Percentiles rank a stretch among this genome's conserved stretches.
These are phyloP conservation scores for Candida sanyaensis DNA, from an alignment of 1,139 yeast species.

Conservation along the genomic window DNA sequence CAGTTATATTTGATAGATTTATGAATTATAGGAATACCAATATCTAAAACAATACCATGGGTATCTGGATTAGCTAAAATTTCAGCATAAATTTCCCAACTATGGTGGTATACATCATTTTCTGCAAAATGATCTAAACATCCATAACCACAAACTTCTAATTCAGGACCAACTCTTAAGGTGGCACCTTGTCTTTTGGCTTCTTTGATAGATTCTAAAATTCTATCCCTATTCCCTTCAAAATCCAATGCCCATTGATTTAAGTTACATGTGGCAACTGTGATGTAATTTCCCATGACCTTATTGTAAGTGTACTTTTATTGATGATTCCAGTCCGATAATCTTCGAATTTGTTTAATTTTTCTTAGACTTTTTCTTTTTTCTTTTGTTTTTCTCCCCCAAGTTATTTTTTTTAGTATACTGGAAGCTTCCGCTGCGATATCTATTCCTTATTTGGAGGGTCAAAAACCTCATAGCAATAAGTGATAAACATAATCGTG, in stretches of 20 bases:
- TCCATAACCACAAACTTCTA: conserved; percentile 93
- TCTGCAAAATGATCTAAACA: conserved; percentile 95
- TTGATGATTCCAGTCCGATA: background rate
- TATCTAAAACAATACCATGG: conserved; percentile 76
- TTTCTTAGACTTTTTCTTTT: background rate
- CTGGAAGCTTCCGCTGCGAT: background rate
- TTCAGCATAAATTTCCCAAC: conserved; percentile 91
- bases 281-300: conserved; percentile 56
- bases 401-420: background rate
- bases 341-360: background rate
- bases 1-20: conserved; percentile 90
- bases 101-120: conserved; percentile 82
- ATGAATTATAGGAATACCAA: conserved; percentile 93
- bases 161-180: conserved; percentile 94
- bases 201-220: conserved; percentile 70
- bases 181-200: conserved; percentile 80
- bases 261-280: conserved; percentile 66
- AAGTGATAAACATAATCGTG: too few relatives aligned
- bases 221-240: conserved; percentile 94
- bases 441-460: too few relatives aligned
- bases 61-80: conserved; percentile 68
- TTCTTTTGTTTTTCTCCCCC: background rate
- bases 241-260: conserved; percentile 99
- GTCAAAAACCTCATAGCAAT: too few relatives aligned
- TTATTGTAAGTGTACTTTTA: background rate